Percentiles rank a stretch among this genome's conserved stretches.
These are phyloP conservation scores for Colletotrichum eremochloae DNA, from an alignment of 2,329 filamentous ascomycete genomes.

Conservation along the genomic window DNA sequence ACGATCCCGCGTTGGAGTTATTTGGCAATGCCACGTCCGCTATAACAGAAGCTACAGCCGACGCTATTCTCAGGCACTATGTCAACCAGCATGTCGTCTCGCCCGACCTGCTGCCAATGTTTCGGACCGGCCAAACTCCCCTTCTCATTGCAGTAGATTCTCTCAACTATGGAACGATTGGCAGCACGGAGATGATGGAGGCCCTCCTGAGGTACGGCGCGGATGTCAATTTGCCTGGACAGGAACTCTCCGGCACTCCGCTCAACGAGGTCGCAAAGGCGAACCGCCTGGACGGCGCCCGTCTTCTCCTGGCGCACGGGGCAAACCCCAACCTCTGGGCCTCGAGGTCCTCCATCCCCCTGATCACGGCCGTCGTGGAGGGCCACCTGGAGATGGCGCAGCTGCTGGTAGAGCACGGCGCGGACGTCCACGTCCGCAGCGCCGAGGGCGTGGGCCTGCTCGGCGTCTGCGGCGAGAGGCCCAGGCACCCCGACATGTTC, in stretches of 20 bases:
- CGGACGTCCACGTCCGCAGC: constrained; percentile 37
- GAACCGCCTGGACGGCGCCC: not conserved
- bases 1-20: not conserved
- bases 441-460: constrained; percentile 32
- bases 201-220: constrained; percentile 2
- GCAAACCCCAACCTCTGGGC: constrained; percentile 11
- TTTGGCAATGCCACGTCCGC: not conserved
- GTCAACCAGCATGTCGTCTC: not conserved
- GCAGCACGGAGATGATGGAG: not conserved
- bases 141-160: not conserved
- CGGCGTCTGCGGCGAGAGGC: constrained; percentile 20
- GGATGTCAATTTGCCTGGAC: not conserved
- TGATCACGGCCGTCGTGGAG: not conserved
- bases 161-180: not conserved
- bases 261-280: not conserved
- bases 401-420: constrained; percentile 49
- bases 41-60: not conserved
- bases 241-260: not conserved
- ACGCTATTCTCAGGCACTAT: constrained; percentile 1
- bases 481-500: constrained; percentile 30
- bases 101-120: not conserved
- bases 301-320: not conserved
- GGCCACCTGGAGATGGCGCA: constrained; percentile 47
- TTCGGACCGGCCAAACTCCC: not conserved
- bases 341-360: not conserved